A percentile compares a stretch with the other conserved stretches of the same genome.
phyloP scores from a whole-genome alignment of 2,329 filamentous ascomycete genomes.

The Aspergillus transmontanensis region DNA sequence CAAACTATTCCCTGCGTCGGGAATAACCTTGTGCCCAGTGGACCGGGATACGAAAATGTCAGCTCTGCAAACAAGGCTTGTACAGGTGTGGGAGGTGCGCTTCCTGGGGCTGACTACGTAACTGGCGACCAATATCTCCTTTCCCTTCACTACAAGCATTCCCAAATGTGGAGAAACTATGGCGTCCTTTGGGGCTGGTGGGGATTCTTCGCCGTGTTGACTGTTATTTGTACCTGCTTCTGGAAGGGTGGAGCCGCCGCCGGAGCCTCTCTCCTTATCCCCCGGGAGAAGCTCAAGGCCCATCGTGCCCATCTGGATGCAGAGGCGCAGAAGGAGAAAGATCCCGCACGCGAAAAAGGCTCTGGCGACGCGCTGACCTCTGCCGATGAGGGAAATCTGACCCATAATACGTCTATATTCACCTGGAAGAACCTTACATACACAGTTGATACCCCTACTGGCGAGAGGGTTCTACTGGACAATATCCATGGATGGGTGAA shows the following conservation, averaged over 20 bases:
- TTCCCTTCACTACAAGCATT: conserved; percentile 57
- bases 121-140: conserved; percentile 62
- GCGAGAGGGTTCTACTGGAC: conserved; percentile 61
- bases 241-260: conserved; percentile 59
- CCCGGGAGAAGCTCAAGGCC: conserved; percentile 58
- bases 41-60: conserved; percentile 29
- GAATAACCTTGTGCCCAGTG: conserved; percentile 35
- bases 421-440: conserved; percentile 75
- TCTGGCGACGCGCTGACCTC: conserved; percentile 13
- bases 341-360: not conserved
- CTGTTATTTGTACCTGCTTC: conserved; percentile 57
- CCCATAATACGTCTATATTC: conserved; percentile 68
- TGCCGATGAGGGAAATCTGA: conserved; percentile 35
- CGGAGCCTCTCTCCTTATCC: conserved; percentile 61
- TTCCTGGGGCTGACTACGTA: conserved; percentile 51
- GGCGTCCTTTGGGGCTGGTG: conserved; percentile 67
- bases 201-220: conserved; percentile 60
- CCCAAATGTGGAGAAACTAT: conserved; percentile 62
- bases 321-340: conserved; percentile 44
- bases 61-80: conserved; percentile 15
- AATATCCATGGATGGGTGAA: conserved; percentile 75
- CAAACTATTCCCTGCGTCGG: conserved; percentile 33
- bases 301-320: conserved; percentile 48
- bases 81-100: conserved; percentile 60
- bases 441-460: conserved; percentile 63